Evolutionary conservation across 257 asterid species (phyloP).

Genomic region (Paraleonurus japonicus): DNA sequence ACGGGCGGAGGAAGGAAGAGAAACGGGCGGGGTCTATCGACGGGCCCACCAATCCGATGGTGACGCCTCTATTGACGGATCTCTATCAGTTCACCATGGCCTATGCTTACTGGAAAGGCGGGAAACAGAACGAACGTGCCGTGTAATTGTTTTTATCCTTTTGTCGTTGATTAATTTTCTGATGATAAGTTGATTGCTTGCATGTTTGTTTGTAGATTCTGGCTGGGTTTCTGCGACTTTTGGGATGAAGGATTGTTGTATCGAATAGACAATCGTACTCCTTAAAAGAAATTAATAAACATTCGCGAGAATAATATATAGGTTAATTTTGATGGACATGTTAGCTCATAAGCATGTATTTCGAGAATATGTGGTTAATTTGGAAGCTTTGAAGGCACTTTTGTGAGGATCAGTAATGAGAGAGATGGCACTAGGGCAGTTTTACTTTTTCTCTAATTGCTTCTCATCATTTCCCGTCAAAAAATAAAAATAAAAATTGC

Average conservation of each 20-base stretch:
- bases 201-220: constrained; percentile 1
- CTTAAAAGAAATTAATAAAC: background rate
- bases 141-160: constrained; percentile 47
- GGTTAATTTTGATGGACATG: background rate
- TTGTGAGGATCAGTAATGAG: constrained; percentile 3
- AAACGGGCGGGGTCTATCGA: constrained; percentile 30
- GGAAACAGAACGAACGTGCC: constrained; percentile 84
- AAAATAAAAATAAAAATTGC: too few relatives aligned
- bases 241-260: background rate
- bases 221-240: background rate
- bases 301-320: background rate
- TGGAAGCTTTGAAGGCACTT: constrained; percentile 2
- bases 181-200: background rate
- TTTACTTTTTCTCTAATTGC: background rate
- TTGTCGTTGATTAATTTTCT: background rate
- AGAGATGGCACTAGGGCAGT: background rate
- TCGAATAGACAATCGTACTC: background rate
- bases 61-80: constrained; percentile 93
- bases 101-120: constrained; percentile 98
- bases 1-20: constrained; percentile 41
- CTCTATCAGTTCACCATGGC: constrained; percentile 99
- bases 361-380: background rate
- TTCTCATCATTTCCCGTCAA: background rate
- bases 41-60: constrained; percentile 95
- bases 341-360: background rate